Evolutionary conservation across 805 yeast genomes (phyloP).

Genomic region (Candida incommunis): DNA sequence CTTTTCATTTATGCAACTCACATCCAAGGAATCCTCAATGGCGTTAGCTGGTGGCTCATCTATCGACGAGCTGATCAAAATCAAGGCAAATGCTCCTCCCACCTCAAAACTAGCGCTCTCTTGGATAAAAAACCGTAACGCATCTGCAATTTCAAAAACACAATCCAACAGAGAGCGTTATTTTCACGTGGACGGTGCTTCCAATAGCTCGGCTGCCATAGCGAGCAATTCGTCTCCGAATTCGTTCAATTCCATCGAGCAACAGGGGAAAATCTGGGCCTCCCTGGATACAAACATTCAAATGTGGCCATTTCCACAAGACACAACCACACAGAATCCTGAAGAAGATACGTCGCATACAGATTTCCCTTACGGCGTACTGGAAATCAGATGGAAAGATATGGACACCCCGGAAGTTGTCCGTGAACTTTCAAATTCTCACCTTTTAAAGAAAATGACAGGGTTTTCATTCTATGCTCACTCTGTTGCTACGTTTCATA

Average conservation of each 20-base stretch:
- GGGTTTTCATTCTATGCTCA: slow-evolving; percentile 25
- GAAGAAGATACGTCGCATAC: slow-evolving; percentile 3
- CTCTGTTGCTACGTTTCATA: slow-evolving; percentile 20
- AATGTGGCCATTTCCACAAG: slow-evolving; percentile 6
- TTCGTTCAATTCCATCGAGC: neutral
- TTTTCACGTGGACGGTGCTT: slow-evolving; percentile 1
- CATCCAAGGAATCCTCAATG: neutral
- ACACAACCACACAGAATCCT: neutral
- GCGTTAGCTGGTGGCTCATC: neutral
- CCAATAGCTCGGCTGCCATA: neutral
- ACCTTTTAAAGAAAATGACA: slow-evolving; percentile 34
- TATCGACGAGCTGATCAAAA: neutral
- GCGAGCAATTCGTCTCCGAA: slow-evolving; percentile 2
- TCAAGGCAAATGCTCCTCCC: slow-evolving; percentile 10
- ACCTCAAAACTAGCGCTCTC: slow-evolving; percentile 11
- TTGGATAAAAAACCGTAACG: neutral
- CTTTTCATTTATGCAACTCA: slow-evolving; percentile 7
- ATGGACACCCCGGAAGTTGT: slow-evolving; percentile 23
- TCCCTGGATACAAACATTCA: slow-evolving; percentile 18
- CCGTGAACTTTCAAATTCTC: slow-evolving; percentile 29
- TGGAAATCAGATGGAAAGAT: slow-evolving; percentile 34
- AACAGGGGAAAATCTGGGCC: slow-evolving; percentile 21
- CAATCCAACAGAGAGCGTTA: slow-evolving; percentile 6
- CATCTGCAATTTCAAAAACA: neutral
- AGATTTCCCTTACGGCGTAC: slow-evolving; percentile 33